Base-by-base conservation (phyloP, 331 rosid genomes). In the Spiraea crenata region DNA sequence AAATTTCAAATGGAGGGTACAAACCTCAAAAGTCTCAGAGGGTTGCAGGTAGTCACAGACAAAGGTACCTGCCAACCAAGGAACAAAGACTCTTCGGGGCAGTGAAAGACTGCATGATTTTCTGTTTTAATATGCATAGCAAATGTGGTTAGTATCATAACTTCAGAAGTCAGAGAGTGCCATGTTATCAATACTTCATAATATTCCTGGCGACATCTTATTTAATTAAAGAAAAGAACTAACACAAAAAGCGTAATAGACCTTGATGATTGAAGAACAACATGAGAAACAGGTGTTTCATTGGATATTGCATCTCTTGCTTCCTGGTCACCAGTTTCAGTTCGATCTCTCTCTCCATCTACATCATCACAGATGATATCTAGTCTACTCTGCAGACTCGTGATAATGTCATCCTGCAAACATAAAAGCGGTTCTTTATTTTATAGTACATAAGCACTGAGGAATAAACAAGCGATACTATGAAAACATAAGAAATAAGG, bases 21-120 rank as follows among this genome's bases (percentile, higher is more conserved):
- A 49, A 73, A 93, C 99, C 97, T 87, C 95, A 44, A 85, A 74
- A 5, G 95, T 80, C 76, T 93, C 97, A 14, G 91, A 89, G 65
- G 96, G 86, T 74, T 89, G 97, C 76, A 93, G 74, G 81, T 93
- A 87, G 85, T 91, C 99, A 66, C 97, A 93, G 48, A 87, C 86
- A 74, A 75, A 78, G 20, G 75, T 70, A 62, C 84, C 89, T 16
- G 77, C 89, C 80, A 93, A 72, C 99, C 99, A 93, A 14, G 95
- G 96, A 73, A 90, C 67, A 76, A 91, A 87, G 65, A 88, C 92
- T 85, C 99, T 85, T 77, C 89, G 85, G 76, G 99, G 97, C 86
- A 93, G 80, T 16, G 85, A 79, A 72, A 93, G 86, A 60, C 45
- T 76, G 69, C 86, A 82, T 73, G 84, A 81, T 84, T 89, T 82